Conservation (phyloP, 306 rosid genomes). For the Cicer bijugum region DNA sequence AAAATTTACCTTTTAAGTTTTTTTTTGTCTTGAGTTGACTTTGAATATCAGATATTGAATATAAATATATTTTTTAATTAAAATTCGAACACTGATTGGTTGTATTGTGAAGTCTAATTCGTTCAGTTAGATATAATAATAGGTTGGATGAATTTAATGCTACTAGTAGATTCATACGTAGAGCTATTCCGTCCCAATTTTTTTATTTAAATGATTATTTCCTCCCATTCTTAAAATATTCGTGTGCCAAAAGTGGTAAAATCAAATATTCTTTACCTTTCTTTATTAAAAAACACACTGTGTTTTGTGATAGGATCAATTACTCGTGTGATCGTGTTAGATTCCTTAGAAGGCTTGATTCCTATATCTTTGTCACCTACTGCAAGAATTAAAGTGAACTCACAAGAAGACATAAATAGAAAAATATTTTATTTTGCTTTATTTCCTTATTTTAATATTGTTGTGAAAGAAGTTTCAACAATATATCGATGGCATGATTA, state of each 20-base stretch:
- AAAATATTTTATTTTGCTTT: not conserved
- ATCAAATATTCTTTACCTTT: not conserved
- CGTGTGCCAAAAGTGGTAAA: not conserved
- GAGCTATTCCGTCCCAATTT: no score
- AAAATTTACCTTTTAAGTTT: no score
- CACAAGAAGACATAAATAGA: not conserved
- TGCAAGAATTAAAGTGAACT: slow-evolving; percentile 19
- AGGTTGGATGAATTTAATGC: no score
- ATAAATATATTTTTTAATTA: no score
- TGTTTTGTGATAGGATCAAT: slow-evolving; percentile 6
- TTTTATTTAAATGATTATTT: no score
- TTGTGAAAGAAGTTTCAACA: not conserved
- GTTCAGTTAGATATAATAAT: no score
- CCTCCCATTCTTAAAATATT: no score
- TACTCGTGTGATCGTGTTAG: not conserved
- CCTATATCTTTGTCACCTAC: slow-evolving; percentile 30
- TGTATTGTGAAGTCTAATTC: no score
- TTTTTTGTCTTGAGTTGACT: no score
- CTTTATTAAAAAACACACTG: not conserved
- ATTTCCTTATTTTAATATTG: not conserved
- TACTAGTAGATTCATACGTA: no score
- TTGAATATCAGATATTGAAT: no score
- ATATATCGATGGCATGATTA: slow-evolving; percentile 1
- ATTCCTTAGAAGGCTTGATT: slow-evolving; percentile 39
- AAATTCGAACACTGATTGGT: no score